phyloP scores from a whole-genome alignment of 306 rosid species.

The Leucaena leucocephala region DNA sequence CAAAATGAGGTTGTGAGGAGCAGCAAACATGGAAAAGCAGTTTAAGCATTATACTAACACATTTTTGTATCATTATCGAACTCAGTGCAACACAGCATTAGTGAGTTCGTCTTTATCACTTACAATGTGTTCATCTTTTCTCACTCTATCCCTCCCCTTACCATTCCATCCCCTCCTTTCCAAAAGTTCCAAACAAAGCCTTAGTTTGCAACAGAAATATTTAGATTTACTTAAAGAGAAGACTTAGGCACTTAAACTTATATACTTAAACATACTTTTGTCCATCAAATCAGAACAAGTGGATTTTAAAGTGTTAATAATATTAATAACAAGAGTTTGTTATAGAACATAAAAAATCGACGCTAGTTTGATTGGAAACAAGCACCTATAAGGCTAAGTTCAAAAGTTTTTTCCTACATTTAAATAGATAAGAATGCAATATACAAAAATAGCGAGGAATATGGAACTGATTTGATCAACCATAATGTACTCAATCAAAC shows the following conservation, averaged over 20 bases:
- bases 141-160: conserved; percentile 2
- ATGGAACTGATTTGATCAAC: conserved; percentile 17
- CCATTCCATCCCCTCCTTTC: conserved; percentile 2
- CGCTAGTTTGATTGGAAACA: background rate
- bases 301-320: background rate
- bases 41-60: conserved; percentile 10
- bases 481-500: conserved; percentile 7
- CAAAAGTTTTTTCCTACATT: background rate
- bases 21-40: background rate
- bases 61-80: conserved; percentile 13
- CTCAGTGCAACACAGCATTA: background rate
- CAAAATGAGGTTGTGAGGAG: conserved; percentile 24
- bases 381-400: background rate
- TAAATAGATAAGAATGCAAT: conserved; percentile 7
- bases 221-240: background rate
- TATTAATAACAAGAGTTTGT: background rate
- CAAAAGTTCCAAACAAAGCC: conserved; percentile 17
- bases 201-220: background rate
- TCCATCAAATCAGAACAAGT: background rate
- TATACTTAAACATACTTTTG: background rate
- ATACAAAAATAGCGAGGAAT: background rate
- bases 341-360: background rate
- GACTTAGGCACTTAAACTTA: background rate
- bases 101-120: background rate
- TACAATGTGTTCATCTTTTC: background rate